phyloP scores from a whole-genome alignment of 2,329 filamentous ascomycete genomes.

The Stagonosporopsis chrysanthemi region DNA sequence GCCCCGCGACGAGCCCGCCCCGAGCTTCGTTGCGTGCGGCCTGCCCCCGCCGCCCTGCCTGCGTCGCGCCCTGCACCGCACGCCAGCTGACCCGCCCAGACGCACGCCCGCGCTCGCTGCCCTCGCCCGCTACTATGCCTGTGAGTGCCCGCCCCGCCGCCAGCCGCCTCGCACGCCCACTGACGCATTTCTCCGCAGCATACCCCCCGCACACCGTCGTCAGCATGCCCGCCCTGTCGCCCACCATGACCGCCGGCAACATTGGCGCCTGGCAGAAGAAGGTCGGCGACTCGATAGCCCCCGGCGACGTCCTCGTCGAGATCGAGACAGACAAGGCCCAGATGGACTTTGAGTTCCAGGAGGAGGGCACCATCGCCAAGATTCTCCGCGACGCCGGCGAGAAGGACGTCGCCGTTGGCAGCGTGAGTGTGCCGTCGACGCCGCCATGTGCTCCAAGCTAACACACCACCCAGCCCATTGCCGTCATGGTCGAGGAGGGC shows the following conservation, averaged over 20 bases:
- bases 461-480: constrained; percentile 76
- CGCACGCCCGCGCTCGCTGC: constrained; percentile 64
- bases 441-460: constrained; percentile 24
- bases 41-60: constrained; percentile 26
- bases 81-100: constrained; percentile 44
- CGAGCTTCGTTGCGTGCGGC: not conserved
- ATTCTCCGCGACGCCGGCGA: constrained; percentile 89
- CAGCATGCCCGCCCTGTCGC: constrained; percentile 97
- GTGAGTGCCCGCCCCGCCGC: constrained; percentile 57
- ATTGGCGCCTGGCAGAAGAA: constrained; percentile 99
- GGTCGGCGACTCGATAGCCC: constrained; percentile 82
- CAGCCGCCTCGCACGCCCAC: constrained; percentile 27
- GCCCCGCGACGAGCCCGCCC: not conserved
- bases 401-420: constrained; percentile 94
- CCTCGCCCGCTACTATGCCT: constrained; percentile 72
- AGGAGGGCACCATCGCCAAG: constrained; percentile 95
- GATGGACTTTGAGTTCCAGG: constrained; percentile 99
- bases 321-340: constrained; percentile 99
- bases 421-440: constrained; percentile 64
- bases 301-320: constrained; percentile 95
- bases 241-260: constrained; percentile 96
- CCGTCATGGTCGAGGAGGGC: constrained; percentile 91
- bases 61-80: not conserved
- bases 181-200: constrained; percentile 64
- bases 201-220: constrained; percentile 95